Base-by-base conservation (phyloP, 1,139 yeast genomes). In the Suhomyces yuchorum region DNA sequence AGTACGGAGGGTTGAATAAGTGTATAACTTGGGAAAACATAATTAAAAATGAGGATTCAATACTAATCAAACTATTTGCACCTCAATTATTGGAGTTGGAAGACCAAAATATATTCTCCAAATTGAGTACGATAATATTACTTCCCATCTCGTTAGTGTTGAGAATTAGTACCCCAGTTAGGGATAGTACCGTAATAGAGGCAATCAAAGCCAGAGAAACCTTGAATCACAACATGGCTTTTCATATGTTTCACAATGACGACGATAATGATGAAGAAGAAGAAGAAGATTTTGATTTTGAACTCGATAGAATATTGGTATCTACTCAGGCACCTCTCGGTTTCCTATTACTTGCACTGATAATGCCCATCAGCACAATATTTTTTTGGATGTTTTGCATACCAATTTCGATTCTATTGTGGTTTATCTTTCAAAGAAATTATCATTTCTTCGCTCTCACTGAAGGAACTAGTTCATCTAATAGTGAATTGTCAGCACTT, bases 81-180 rank as follows among this genome's bases (percentile, higher is more conserved):
- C 62, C 60, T n/a, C 57, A 55, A 23, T 37, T 51, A 14, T 45
- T 46, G 4, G 55, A 48, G 12, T 51, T 53, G 12, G 26, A 22
- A 2, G 46, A 51, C 1, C 46, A 37, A 19, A 49, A 48, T 22
- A 8, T 57, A 1, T 11, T 43, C 4, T 51, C 51, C 26, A 60
- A 60, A 49, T 12, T 66, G 7, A 58, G 65, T 42, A 60, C 62
- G 4, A 38, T 74, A 2, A 42, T 74, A n/a, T 57, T 77, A 7
- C 48, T 76, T 1, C 85, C 85, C 1, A 62, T 79, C 1, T 68
- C 77, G 1, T 51, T 78, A 1, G 39, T 78, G 3, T 63, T 82
- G 15, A 68, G 80, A 18, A 36, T 78, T 4, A 72, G 84, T 0
- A 68, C 76, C 1, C 87, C 87, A 0, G 83, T 80, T 1, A 48